Percentiles rank a stretch among this genome's conserved stretches.
phyloP scores from a whole-genome alignment of 345 rosid genomes.

The Barbarea vulgaris region DNA sequence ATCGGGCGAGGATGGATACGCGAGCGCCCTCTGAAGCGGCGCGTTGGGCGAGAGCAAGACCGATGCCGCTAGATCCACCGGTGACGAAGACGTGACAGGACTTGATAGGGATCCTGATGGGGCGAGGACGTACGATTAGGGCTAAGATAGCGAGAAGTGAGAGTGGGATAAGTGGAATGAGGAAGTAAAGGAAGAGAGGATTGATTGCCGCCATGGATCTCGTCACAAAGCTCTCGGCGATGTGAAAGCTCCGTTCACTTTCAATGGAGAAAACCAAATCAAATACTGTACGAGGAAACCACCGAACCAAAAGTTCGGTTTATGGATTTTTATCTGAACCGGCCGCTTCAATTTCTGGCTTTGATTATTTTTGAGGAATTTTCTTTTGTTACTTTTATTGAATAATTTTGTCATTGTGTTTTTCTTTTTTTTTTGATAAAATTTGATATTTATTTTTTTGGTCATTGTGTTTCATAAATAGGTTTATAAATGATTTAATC shows the following conservation, averaged over 20 bases:
- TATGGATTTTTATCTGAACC: conserved; percentile 6
- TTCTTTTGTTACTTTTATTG: not conserved
- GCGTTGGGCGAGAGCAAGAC: conserved; percentile 75
- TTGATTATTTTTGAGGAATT: not conserved
- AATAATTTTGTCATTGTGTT: too few relatives aligned
- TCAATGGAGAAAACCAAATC: not conserved
- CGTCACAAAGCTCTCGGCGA: conserved; percentile 32
- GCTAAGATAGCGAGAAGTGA: conserved; percentile 50
- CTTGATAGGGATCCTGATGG: conserved; percentile 63
- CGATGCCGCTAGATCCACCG: conserved; percentile 92
- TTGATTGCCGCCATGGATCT: conserved; percentile 38
- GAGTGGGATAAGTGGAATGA: conserved; percentile 49
- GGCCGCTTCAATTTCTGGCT: not conserved
- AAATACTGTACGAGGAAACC: not conserved
- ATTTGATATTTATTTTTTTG: too few relatives aligned
- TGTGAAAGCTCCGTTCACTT: not conserved
- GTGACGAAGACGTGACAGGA: conserved; percentile 84
- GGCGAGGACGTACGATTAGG: conserved; percentile 60
- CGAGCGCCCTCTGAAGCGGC: conserved; percentile 73
- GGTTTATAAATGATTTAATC: not conserved
- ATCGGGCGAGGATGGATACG: conserved; percentile 76
- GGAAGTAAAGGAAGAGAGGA: conserved; percentile 39
- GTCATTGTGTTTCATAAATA: not conserved
- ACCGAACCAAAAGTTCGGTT: conserved; percentile 9
- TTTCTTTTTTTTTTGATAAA: too few relatives aligned